Conservation (phyloP, 2,329 filamentous ascomycete genomes). For the Colletotrichum karsti region DNA sequence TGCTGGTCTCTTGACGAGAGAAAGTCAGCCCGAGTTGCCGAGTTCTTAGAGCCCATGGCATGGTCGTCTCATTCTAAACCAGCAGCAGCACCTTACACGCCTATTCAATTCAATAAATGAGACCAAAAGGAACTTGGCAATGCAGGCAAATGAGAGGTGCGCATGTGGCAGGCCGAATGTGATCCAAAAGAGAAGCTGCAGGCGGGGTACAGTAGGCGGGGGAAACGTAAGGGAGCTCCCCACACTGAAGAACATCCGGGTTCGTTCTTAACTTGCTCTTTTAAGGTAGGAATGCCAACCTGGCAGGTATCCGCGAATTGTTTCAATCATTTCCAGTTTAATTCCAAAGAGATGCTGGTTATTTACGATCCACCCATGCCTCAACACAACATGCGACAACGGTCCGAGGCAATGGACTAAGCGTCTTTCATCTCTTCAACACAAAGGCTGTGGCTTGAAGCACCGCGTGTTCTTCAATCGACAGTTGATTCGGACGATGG, state of each 20-base stretch:
- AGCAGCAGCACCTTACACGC: neutral
- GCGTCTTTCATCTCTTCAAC: neutral
- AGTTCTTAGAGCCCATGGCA: neutral
- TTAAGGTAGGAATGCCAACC: neutral
- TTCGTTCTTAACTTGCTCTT: neutral
- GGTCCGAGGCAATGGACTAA: neutral
- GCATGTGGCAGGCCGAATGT: neutral
- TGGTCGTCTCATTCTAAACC: neutral
- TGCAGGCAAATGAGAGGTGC: neutral
- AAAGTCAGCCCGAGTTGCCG: neutral
- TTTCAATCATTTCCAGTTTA: neutral
- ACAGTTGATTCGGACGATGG: neutral
- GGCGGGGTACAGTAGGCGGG: slow-evolving; percentile 23
- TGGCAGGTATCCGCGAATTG: neutral
- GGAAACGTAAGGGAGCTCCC: slow-evolving; percentile 22
- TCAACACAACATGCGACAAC: neutral
- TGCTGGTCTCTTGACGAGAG: too few relatives aligned
- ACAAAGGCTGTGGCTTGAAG: neutral
- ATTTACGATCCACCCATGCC: neutral
- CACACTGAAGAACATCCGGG: slow-evolving; percentile 3
- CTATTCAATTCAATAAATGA: neutral
- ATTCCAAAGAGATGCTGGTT: neutral
- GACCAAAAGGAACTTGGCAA: neutral
- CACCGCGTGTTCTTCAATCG: neutral
- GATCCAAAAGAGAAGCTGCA: slow-evolving; percentile 1